A percentile compares a stretch with the other conserved stretches of the same genome.
phyloP scores from a whole-genome alignment of 2,329 filamentous ascomycete species.

The Colletotrichum sp. region DNA sequence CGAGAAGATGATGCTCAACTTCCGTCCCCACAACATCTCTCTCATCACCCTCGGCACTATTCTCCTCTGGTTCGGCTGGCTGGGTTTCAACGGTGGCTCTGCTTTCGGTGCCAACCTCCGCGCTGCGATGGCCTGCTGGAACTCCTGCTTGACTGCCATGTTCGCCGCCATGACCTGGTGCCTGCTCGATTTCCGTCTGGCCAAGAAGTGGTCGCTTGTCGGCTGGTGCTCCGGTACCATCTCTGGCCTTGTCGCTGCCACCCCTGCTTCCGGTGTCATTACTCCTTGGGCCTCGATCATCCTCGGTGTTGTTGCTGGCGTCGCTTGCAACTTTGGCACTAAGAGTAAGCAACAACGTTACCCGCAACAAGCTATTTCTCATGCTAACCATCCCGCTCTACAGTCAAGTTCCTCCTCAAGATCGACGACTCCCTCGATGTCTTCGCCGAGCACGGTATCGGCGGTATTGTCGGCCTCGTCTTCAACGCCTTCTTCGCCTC shows the following conservation, averaged over 20 bases:
- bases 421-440: conserved; percentile 77
- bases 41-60: conserved; percentile 95
- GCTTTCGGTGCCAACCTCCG: conserved; percentile 93
- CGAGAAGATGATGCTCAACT: conserved; percentile 99
- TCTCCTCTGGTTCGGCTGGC: conserved; percentile 98
- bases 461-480: conserved; percentile 70
- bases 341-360: conserved; percentile 47
- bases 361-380: neutral
- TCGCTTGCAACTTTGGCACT: conserved; percentile 71
- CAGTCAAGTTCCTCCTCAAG: conserved; percentile 63
- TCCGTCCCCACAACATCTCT: conserved; percentile 98
- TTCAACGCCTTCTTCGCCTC: conserved; percentile 77
- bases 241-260: conserved; percentile 72
- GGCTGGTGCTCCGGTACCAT: conserved; percentile 76
- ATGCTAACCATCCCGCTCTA: neutral
- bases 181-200: conserved; percentile 91
- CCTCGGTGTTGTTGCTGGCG: conserved; percentile 68
- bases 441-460: conserved; percentile 73
- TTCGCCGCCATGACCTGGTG: conserved; percentile 95
- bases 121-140: conserved; percentile 97
- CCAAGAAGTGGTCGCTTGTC: conserved; percentile 88
- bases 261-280: conserved; percentile 71
- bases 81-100: conserved; percentile 98
- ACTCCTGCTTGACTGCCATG: conserved; percentile 91
- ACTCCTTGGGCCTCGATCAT: conserved; percentile 70